Evolutionary conservation across 2,329 filamentous ascomycete genomes (phyloP).

Genomic region (Penicillium brasilianum): DNA sequence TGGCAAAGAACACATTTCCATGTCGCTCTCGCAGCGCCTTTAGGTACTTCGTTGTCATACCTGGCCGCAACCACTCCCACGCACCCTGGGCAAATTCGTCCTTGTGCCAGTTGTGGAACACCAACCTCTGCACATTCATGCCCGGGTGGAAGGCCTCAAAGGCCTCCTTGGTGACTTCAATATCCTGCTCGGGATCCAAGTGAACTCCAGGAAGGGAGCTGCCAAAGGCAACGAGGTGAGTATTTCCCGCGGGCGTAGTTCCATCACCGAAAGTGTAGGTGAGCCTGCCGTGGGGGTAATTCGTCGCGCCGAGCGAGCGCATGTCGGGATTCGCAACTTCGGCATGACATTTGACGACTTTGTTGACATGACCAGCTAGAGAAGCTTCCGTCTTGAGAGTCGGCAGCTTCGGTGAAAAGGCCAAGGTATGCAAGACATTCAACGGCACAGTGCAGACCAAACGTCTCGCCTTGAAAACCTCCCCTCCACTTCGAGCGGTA

Average conservation of each 20-base stretch:
- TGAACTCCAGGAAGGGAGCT: background rate
- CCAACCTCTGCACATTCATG: conserved; percentile 2
- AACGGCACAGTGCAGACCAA: conserved; percentile 8
- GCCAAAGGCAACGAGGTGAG: conserved; percentile 10
- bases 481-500: background rate
- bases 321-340: conserved; percentile 5
- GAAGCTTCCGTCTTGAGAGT: conserved; percentile 3
- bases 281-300: conserved; percentile 4
- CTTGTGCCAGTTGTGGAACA: conserved; percentile 12
- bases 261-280: conserved; percentile 8
- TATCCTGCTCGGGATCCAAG: conserved; percentile 2
- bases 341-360: conserved; percentile 5
- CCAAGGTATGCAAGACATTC: conserved; percentile 7
- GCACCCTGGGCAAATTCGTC: conserved; percentile 10
- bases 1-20: conserved; percentile 12
- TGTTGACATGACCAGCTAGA: conserved; percentile 1
- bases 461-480: conserved; percentile 1
- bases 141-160: background rate
- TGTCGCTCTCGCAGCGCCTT: conserved; percentile 9
- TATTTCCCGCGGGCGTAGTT: background rate
- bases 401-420: background rate
- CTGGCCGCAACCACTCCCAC: conserved; percentile 6
- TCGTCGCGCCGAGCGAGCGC: conserved; percentile 4
- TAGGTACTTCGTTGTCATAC: conserved; percentile 6
- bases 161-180: conserved; percentile 1